Percentiles rank a stretch among this genome's conserved stretches.
Conservation (phyloP, 129 eudicot genomes). For the Saposhnikovia divaricata region DNA sequence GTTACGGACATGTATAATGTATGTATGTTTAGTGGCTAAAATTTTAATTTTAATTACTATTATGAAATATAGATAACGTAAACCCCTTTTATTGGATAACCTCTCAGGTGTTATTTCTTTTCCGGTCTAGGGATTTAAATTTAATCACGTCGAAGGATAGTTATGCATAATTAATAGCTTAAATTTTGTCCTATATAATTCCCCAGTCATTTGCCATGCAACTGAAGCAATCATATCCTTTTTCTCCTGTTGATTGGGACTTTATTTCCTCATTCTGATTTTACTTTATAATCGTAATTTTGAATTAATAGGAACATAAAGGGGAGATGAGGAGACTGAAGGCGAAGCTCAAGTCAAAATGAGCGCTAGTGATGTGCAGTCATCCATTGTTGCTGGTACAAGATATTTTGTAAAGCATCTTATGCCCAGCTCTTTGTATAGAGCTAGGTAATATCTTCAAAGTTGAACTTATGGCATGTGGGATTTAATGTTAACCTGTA, state of each 20-base stretch:
- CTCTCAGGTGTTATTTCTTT: no score
- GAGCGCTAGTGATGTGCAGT: conserved; percentile 16
- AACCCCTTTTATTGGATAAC: no score
- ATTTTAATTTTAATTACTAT: no score
- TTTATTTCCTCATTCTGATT: background rate
- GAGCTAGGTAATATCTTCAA: background rate
- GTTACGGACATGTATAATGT: no score
- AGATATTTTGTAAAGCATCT: background rate
- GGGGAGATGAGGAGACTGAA: conserved; percentile 26
- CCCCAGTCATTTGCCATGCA: background rate
- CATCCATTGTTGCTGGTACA: background rate
- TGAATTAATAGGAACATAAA: conserved; percentile 34
- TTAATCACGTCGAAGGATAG: background rate
- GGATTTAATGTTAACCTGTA: background rate
- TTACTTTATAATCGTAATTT: background rate
- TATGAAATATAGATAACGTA: no score
- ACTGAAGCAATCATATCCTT: background rate
- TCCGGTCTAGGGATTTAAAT: background rate
- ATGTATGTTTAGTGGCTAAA: no score
- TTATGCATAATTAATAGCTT: background rate
- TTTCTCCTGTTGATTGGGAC: background rate
- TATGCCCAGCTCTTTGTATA: background rate
- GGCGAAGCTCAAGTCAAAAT: conserved; percentile 31
- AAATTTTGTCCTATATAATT: background rate
- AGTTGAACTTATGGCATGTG: background rate